Conservation (phyloP, 441 rosid genomes). For the Mallotus repandus region DNA sequence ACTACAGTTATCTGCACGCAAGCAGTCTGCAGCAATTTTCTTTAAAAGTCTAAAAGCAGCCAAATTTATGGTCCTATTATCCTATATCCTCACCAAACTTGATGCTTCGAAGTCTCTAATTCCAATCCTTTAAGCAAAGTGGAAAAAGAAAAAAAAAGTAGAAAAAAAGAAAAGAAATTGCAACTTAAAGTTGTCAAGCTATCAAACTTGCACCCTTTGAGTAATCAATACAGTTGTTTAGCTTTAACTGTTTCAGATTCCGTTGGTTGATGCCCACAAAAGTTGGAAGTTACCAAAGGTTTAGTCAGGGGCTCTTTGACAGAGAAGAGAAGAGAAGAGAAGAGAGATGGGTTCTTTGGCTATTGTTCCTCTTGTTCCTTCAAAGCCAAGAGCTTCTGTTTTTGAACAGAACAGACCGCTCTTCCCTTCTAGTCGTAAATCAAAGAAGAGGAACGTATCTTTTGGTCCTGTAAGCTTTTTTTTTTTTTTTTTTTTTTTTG, state of each 20-base stretch:
- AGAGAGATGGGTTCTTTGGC: slow-evolving; percentile 52
- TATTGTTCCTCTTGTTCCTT: slow-evolving; percentile 40
- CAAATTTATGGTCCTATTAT: background rate
- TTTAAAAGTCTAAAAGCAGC: background rate
- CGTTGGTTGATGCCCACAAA: slow-evolving; percentile 10
- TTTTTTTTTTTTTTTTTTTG: background rate
- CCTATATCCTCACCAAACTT: background rate
- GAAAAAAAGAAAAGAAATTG: background rate
- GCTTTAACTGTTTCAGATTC: background rate
- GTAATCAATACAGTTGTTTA: background rate
- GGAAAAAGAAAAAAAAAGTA: background rate
- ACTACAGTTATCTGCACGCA: background rate
- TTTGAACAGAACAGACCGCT: slow-evolving; percentile 46
- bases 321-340: slow-evolving; percentile 3
- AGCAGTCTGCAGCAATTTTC: background rate
- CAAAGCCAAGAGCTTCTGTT: slow-evolving; percentile 43
- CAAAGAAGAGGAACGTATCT: slow-evolving; percentile 47
- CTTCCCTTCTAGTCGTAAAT: slow-evolving; percentile 39
- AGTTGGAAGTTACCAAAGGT: slow-evolving; percentile 15
- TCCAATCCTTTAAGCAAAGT: slow-evolving; percentile 5
- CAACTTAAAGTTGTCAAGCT: slow-evolving; percentile 1
- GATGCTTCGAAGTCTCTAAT: background rate
- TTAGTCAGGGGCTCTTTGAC: background rate
- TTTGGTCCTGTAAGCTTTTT: slow-evolving; percentile 50
- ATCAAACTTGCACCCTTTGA: background rate